These are phyloP conservation scores for Exserohilum rostratum DNA, from an alignment of 2,329 filamentous ascomycete species.

Conservation along the genomic window DNA sequence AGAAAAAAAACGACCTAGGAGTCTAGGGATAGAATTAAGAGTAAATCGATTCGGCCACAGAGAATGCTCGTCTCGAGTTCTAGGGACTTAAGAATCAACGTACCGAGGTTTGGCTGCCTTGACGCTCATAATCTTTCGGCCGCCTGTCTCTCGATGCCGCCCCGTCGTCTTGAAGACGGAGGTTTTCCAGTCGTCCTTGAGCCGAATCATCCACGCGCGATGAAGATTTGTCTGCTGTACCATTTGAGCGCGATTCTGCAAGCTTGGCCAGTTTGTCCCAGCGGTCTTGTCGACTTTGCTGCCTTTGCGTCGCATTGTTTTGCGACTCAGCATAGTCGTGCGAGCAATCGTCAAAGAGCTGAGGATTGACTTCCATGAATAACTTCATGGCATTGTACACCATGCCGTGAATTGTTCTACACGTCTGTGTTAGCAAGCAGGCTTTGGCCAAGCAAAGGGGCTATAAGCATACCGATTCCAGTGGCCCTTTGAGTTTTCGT, in stretches of 20 bases:
- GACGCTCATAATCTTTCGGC: constrained; percentile 50
- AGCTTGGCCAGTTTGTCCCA: constrained; percentile 87
- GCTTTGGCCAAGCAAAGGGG: background rate
- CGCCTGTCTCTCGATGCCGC: constrained; percentile 45
- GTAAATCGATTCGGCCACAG: constrained; percentile 50
- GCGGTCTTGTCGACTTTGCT: constrained; percentile 80
- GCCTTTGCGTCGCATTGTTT: constrained; percentile 84
- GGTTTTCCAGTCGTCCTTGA: constrained; percentile 83
- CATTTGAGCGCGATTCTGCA: constrained; percentile 71
- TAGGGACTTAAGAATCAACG: constrained; percentile 52
- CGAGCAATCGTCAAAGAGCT: constrained; percentile 97
- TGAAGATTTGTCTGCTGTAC: constrained; percentile 48
- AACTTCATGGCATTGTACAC: constrained; percentile 99
- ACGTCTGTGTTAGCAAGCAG: constrained; percentile 22
- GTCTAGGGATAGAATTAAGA: constrained; percentile 51
- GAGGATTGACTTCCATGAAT: constrained; percentile 99
- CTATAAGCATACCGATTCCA: constrained; percentile 84
- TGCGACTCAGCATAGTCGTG: constrained; percentile 98
- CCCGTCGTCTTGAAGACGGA: constrained; percentile 83
- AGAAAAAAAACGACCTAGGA: constrained; percentile 39
- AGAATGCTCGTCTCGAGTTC: constrained; percentile 48
- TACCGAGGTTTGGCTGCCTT: constrained; percentile 51
- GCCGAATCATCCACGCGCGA: constrained; percentile 72
- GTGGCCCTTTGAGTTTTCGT: constrained; percentile 98
- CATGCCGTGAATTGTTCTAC: constrained; percentile 97